Percentiles rank a stretch among this genome's conserved stretches.
Conservation (phyloP, 306 rosid species). For the Betula pendula region DNA sequence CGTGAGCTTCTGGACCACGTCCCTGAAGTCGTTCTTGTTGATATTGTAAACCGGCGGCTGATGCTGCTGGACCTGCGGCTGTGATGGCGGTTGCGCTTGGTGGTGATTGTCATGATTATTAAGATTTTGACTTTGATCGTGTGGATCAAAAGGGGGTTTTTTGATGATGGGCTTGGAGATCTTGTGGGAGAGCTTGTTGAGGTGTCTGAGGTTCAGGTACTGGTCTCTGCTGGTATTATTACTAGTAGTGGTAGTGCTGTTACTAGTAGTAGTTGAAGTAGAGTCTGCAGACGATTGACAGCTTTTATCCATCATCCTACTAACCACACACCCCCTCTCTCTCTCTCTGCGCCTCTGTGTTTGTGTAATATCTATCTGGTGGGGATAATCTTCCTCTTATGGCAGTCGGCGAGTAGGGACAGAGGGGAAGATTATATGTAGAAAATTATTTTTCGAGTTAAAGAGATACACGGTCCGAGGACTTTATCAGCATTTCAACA, state of each 20-base stretch:
- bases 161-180: slow-evolving; percentile 70
- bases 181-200: slow-evolving; percentile 92
- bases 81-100: slow-evolving; percentile 13
- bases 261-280: slow-evolving; percentile 1
- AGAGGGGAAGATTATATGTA: slow-evolving; percentile 9
- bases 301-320: slow-evolving; percentile 38
- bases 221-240: slow-evolving; percentile 42
- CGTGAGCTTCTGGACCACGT: slow-evolving; percentile 93
- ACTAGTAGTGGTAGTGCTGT: not conserved
- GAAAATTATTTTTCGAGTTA: not conserved
- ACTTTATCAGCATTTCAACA: not conserved
- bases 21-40: slow-evolving; percentile 93
- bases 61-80: slow-evolving; percentile 55
- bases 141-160: slow-evolving; percentile 47
- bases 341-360: slow-evolving; percentile 15
- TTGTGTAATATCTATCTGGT: slow-evolving; percentile 1
- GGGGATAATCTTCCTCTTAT: slow-evolving; percentile 24
- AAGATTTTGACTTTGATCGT: slow-evolving; percentile 16
- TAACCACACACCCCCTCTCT: not conserved
- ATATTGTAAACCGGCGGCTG: slow-evolving; percentile 98
- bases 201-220: slow-evolving; percentile 70
- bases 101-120: slow-evolving; percentile 23
- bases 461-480: not conserved
- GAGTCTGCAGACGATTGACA: slow-evolving; percentile 50
- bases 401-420: slow-evolving; percentile 40